These are phyloP conservation scores for Oryza meridionalis DNA, from an alignment of 176 grass and related monocot genomes.

Conservation along the genomic window DNA sequence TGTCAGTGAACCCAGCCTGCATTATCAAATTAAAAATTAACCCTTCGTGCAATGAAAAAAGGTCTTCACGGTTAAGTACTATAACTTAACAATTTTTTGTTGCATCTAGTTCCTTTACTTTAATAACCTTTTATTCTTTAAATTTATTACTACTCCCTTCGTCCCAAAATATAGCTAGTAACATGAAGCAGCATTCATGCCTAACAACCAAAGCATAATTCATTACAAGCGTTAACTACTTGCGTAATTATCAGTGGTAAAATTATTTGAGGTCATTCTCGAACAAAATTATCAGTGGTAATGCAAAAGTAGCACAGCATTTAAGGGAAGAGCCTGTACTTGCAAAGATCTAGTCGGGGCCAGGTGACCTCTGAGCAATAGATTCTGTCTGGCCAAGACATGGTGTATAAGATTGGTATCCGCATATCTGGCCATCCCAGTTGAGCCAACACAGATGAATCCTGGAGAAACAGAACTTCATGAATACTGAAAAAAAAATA, in stretches of 20 bases:
- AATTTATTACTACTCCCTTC: not conserved
- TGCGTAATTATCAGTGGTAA: conserved; percentile 1
- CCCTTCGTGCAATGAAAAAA: not conserved
- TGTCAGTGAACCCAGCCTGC: conserved; percentile 83
- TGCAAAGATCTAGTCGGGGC: conserved; percentile 97
- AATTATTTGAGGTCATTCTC: not conserved
- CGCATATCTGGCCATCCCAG: conserved; percentile 98
- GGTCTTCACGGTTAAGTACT: not conserved
- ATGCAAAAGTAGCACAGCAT: conserved; percentile 4
- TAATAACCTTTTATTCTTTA: conserved; percentile 6
- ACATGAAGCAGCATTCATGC: not conserved
- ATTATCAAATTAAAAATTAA: conserved; percentile 28
- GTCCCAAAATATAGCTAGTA: no score
- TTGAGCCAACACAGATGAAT: conserved; percentile 93
- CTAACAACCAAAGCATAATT: conserved; percentile 21
- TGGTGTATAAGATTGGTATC: conserved; percentile 88
- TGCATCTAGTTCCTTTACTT: not conserved
- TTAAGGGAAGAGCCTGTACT: conserved; percentile 51
- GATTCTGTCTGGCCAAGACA: conserved; percentile 97
- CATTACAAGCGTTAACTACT: not conserved
- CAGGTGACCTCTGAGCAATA: conserved; percentile 91
- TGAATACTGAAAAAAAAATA: conserved; percentile 12
- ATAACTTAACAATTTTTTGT: not conserved
- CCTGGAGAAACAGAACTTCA: conserved; percentile 53
- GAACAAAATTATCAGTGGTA: conserved; percentile 3